Evolutionary conservation across 441 rosid genomes (phyloP).

Genomic region (Eugenia klotzschiana): DNA sequence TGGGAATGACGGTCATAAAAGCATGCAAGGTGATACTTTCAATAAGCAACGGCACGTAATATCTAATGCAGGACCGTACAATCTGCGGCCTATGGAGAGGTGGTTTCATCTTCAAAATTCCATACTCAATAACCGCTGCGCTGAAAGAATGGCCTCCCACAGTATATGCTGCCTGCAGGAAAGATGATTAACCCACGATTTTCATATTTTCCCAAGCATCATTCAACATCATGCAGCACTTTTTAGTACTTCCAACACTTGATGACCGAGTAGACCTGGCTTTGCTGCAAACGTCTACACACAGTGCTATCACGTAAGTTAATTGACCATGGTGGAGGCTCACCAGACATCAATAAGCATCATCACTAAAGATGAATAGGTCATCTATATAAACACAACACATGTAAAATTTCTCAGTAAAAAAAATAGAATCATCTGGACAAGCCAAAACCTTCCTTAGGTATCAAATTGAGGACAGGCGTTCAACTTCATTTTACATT

Average conservation of each 20-base stretch:
- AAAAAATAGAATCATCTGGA: neutral
- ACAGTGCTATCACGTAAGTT: neutral
- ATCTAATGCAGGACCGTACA: constrained; percentile 17
- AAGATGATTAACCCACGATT: neutral
- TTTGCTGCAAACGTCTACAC: neutral
- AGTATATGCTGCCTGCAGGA: constrained; percentile 69
- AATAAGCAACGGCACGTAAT: neutral
- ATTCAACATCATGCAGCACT: neutral
- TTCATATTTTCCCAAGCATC: neutral
- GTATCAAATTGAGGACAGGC: neutral
- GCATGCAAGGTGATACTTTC: neutral
- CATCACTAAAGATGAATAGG: neutral
- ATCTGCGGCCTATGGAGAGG: constrained; percentile 79
- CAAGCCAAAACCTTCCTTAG: neutral
- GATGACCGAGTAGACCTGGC: neutral
- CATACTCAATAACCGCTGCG: constrained; percentile 62
- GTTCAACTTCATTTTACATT: neutral
- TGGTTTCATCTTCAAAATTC: constrained; percentile 68
- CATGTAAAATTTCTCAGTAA: neutral
- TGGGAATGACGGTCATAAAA: neutral
- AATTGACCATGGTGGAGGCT: neutral
- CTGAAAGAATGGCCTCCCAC: constrained; percentile 82
- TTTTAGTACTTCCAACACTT: neutral
- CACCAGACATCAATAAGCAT: neutral
- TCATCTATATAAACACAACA: neutral